Percentiles rank a stretch among this genome's conserved stretches.
Conservation (phyloP, 2,329 filamentous ascomycete species). For the Aspergillus oerlinghausenensis region DNA sequence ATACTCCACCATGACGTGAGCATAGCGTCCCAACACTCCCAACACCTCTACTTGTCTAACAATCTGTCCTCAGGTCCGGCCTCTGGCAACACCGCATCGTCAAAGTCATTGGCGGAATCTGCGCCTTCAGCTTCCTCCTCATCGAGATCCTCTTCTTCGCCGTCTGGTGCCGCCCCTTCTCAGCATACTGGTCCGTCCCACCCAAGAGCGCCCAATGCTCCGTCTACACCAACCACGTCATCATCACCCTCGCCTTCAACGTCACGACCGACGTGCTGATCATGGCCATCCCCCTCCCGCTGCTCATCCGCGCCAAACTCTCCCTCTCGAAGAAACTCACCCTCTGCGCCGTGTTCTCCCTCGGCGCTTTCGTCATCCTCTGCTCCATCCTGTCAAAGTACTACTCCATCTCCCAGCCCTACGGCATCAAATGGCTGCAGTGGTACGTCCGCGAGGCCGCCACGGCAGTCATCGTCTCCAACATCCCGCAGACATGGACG, state of each 20-base stretch:
- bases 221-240: constrained; percentile 46
- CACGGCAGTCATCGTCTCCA: constrained; percentile 57
- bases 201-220: constrained; percentile 42
- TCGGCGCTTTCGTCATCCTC: constrained; percentile 55
- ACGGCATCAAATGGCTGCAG: constrained; percentile 53
- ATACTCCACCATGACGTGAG: constrained; percentile 50
- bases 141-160: constrained; percentile 50
- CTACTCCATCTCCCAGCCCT: constrained; percentile 56
- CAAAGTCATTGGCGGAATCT: constrained; percentile 43
- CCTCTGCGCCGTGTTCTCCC: constrained; percentile 52
- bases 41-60: neutral
- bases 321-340: constrained; percentile 48
- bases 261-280: constrained; percentile 45
- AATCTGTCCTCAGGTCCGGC: constrained; percentile 12
- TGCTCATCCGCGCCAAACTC: constrained; percentile 40
- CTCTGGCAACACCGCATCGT: constrained; percentile 36
- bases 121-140: constrained; percentile 43
- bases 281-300: constrained; percentile 44
- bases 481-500: constrained; percentile 58
- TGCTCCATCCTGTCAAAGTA: constrained; percentile 58
- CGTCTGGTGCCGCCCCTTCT: constrained; percentile 52
- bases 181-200: constrained; percentile 51
- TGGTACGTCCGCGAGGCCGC: constrained; percentile 59
- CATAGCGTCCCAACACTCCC: constrained; percentile 22
- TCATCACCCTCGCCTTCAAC: constrained; percentile 46